A percentile compares a stretch with the other conserved stretches of the same genome.
Evolutionary conservation across 2,329 filamentous ascomycete genomes (phyloP).

Genomic region (Penicillium sp.): DNA sequence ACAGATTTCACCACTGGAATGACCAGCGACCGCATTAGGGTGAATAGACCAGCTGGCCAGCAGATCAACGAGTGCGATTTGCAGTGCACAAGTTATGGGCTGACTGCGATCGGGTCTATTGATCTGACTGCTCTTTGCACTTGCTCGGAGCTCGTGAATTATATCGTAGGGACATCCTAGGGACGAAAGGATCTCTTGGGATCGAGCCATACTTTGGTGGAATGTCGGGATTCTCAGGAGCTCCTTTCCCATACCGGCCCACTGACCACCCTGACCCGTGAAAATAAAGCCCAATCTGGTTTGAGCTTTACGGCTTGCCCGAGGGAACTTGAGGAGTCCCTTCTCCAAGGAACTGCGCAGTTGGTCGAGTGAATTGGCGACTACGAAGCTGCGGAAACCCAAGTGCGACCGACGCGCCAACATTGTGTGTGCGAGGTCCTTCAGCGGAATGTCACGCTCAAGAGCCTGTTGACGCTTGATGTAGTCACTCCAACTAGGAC

Average conservation of each 20-base stretch:
- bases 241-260: conserved; percentile 47
- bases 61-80: conserved; percentile 34
- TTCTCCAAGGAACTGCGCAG: conserved; percentile 13
- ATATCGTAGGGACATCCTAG: conserved; percentile 34
- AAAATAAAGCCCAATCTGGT: conserved; percentile 39
- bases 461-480: conserved; percentile 14
- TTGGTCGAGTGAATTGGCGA: conserved; percentile 21
- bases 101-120: conserved; percentile 34
- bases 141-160: conserved; percentile 25
- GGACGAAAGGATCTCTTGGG: conserved; percentile 14
- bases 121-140: conserved; percentile 18
- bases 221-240: conserved; percentile 34
- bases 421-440: conserved; percentile 24
- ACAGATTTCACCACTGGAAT: conserved; percentile 39
- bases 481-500: conserved; percentile 19
- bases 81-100: conserved; percentile 29
- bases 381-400: conserved; percentile 26
- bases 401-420: conserved; percentile 24
- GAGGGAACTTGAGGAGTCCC: conserved; percentile 19
- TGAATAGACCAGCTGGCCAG: conserved; percentile 25
- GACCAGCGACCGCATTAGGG: conserved; percentile 32
- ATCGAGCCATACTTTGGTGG: conserved; percentile 13
- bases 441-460: conserved; percentile 10
- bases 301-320: conserved; percentile 21
- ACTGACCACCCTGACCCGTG: conserved; percentile 52